Evolutionary conservation across 2,329 filamentous ascomycete genomes (phyloP).

Genomic region (Fusarium sp.): DNA sequence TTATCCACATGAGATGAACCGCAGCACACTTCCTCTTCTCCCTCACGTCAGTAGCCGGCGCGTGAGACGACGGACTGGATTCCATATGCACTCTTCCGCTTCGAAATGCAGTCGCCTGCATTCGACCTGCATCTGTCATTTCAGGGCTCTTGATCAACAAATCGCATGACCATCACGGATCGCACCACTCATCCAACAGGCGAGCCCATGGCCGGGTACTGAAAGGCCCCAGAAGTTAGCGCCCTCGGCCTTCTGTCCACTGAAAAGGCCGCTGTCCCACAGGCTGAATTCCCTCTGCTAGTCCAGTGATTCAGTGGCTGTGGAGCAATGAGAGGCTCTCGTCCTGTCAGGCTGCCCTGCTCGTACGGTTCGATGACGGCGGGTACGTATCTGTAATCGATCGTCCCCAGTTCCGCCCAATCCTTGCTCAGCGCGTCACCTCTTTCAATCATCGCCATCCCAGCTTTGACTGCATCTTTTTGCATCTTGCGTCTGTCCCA

Average conservation of each 20-base stretch:
- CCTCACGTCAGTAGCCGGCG: neutral
- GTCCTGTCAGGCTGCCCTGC: constrained; percentile 7
- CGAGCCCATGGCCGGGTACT: neutral
- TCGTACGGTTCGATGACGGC: constrained; percentile 20
- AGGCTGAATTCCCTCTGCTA: neutral
- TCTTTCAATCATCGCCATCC: constrained; percentile 35
- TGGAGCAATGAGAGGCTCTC: constrained; percentile 9
- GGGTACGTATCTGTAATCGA: constrained; percentile 39
- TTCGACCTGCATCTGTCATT: constrained; percentile 6
- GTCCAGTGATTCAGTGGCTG: neutral
- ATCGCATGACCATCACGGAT: constrained; percentile 9
- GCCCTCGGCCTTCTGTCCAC: constrained; percentile 2
- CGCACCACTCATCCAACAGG: constrained; percentile 16
- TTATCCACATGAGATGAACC: constrained; percentile 1
- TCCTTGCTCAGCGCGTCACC: constrained; percentile 41
- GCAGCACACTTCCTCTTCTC: neutral
- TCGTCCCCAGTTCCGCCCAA: constrained; percentile 36
- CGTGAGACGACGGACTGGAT: neutral
- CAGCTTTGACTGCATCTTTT: constrained; percentile 28
- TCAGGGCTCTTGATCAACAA: neutral
- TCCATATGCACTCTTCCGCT: constrained; percentile 1
- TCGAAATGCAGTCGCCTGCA: constrained; percentile 1
- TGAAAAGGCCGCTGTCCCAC: neutral
- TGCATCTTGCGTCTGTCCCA: constrained; percentile 23
- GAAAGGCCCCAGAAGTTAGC: constrained; percentile 1